phyloP scores from a whole-genome alignment of 78 protist genomes.

The Emiliania huxleyi region DNA sequence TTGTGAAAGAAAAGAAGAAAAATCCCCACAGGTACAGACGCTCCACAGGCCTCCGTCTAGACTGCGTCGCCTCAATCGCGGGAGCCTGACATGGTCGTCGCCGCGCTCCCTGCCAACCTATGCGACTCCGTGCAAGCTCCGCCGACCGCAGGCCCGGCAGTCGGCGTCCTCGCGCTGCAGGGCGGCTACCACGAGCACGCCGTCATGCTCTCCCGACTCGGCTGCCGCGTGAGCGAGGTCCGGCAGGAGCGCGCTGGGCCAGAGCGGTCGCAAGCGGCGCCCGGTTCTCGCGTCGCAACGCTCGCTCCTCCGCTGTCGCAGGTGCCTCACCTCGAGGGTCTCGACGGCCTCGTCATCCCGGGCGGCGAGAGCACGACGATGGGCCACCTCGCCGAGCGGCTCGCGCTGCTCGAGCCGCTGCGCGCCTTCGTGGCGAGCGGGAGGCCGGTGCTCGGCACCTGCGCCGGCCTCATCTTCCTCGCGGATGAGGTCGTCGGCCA shows the following conservation, averaged over 20 bases:
- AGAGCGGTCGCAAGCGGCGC: background rate
- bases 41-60: too few relatives aligned
- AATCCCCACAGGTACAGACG: too few relatives aligned
- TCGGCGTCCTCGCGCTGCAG: constrained; percentile 52
- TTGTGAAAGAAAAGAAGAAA: too few relatives aligned
- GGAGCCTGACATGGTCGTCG: too few relatives aligned
- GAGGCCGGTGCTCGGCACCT: constrained; percentile 47
- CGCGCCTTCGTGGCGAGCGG: background rate
- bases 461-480: constrained; percentile 52
- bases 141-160: too few relatives aligned
- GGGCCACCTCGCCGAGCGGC: background rate
- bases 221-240: constrained; percentile 5
- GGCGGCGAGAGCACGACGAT: constrained; percentile 60
- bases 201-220: constrained; percentile 20
- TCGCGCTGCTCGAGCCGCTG: constrained; percentile 25
- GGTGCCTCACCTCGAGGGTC: background rate
- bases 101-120: too few relatives aligned
- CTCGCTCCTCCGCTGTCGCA: background rate
- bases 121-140: too few relatives aligned
- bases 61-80: too few relatives aligned
- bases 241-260: background rate
- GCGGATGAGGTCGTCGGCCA: constrained; percentile 18
- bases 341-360: constrained; percentile 48
- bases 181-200: constrained; percentile 49
- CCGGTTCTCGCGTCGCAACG: background rate